Evolutionary conservation across 306 rosid species (phyloP).

Genomic region (Lupinus albus): DNA sequence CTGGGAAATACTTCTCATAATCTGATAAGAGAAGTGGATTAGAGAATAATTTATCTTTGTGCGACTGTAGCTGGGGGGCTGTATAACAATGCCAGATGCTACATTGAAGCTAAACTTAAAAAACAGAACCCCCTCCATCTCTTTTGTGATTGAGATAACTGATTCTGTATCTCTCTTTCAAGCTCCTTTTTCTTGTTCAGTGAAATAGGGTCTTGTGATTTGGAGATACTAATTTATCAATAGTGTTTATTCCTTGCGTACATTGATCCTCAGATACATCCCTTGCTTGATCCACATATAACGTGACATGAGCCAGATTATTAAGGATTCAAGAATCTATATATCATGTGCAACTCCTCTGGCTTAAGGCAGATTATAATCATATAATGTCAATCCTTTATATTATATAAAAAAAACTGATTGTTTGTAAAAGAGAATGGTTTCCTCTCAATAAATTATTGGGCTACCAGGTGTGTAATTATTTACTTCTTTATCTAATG

Average conservation of each 20-base stretch:
- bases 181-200: slow-evolving; percentile 3
- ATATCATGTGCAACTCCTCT: background rate
- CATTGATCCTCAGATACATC: background rate
- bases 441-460: background rate
- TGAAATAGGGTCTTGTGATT: background rate
- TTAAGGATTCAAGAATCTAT: background rate
- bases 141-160: background rate
- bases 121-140: background rate
- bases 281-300: background rate
- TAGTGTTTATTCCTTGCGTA: background rate
- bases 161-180: background rate
- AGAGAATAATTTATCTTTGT: background rate
- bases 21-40: background rate
- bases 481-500: background rate
- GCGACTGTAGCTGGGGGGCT: background rate
- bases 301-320: background rate
- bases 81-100: background rate
- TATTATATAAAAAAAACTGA: background rate
- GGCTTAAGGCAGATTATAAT: background rate
- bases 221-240: background rate
- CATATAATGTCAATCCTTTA: background rate
- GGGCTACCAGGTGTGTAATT: slow-evolving; percentile 6
- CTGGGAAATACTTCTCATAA: no score
- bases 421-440: background rate
- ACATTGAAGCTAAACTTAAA: background rate